Evolutionary conservation across 1,284 basidiomycete genomes (phyloP), one percentile per base, ranked within the genome.

Genomic region (Ceratobasidium sp.): DNA sequence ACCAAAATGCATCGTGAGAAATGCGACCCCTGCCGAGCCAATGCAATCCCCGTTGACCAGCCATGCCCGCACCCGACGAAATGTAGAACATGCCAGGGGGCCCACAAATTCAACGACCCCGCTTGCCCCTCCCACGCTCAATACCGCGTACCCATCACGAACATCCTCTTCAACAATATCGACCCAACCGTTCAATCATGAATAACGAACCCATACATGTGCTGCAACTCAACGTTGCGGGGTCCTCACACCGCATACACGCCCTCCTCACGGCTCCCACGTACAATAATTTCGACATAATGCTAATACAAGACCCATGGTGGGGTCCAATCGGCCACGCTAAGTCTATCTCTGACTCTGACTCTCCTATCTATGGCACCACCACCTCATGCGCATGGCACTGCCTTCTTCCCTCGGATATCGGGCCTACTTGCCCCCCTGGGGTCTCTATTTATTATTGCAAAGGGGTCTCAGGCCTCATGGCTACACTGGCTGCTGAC

Each of bases 221-320:
- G 8, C n/a, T 64, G 3, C 60, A 64, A 40, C 32, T 64, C 31
- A 64, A 64, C 45, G 34, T 52, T 50, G 60, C 20, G 13, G 32
- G 47, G 3, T 7, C 15, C 20, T 38, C 34, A 22, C 10, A 17
- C 1, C 60, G 45, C 15, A 35, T 32, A 5, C 60, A 64, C 20
- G 8, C 31, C 10, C 6, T 64, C 1, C 47, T 64, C 7, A 52
- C 20, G 13, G 17, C 3, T 12, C 13, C 17, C 32, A 17, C 29
- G 17, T 31, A 45, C 60, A 2, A 2, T 25, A 25, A 25, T 12
- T 3, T 27, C 35, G 8, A 50, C 12, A 64, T 64, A 5, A 3
- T 64, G 6, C 2, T 50, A 1, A 15, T 64, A 3, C 60, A 64
- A 40, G 60, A 64, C 32, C 45, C 47, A 4, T 64, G 47, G 45